Conservation (phyloP, 148 eudicot species). For the Dysphania ambrosioides region DNA sequence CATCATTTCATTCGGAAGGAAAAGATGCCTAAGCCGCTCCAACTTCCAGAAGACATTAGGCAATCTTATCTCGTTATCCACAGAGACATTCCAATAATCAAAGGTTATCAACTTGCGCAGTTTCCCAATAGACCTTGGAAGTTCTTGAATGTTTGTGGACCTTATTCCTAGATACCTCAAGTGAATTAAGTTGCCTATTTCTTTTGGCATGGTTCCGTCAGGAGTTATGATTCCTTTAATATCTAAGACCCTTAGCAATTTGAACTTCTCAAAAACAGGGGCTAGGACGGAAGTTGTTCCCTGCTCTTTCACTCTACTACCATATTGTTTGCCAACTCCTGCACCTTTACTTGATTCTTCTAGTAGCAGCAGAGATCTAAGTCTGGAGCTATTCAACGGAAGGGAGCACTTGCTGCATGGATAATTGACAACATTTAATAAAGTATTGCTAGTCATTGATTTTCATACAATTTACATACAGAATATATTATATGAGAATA, state of each 20-base stretch:
- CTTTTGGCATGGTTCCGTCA: slow-evolving; percentile 23
- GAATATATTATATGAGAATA: no score
- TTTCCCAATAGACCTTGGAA: slow-evolving; percentile 27
- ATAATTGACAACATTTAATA: background rate
- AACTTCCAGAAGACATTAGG: slow-evolving; percentile 33
- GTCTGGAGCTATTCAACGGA: slow-evolving; percentile 8
- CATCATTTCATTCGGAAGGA: slow-evolving; percentile 18
- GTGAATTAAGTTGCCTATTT: slow-evolving; percentile 29
- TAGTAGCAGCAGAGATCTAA: slow-evolving; percentile 28
- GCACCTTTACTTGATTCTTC: background rate
- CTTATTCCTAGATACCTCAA: slow-evolving; percentile 31
- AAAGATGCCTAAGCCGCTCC: slow-evolving; percentile 24
- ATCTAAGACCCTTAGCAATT: slow-evolving; percentile 31
- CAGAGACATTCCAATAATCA: slow-evolving; percentile 25
- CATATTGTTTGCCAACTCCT: slow-evolving; percentile 1
- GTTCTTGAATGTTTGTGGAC: slow-evolving; percentile 23
- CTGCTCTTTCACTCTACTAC: background rate
- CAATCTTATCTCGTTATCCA: background rate
- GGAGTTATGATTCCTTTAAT: slow-evolving; percentile 4
- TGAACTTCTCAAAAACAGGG: slow-evolving; percentile 18
- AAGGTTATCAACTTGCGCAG: slow-evolving; percentile 25
- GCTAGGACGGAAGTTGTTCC: slow-evolving; percentile 13
- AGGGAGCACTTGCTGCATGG: slow-evolving; percentile 20
- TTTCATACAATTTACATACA: no score
- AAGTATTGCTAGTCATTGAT: no score